These are phyloP conservation scores for Drechslera avenae DNA, from an alignment of 2,329 filamentous ascomycete genomes.

Conservation along the genomic window DNA sequence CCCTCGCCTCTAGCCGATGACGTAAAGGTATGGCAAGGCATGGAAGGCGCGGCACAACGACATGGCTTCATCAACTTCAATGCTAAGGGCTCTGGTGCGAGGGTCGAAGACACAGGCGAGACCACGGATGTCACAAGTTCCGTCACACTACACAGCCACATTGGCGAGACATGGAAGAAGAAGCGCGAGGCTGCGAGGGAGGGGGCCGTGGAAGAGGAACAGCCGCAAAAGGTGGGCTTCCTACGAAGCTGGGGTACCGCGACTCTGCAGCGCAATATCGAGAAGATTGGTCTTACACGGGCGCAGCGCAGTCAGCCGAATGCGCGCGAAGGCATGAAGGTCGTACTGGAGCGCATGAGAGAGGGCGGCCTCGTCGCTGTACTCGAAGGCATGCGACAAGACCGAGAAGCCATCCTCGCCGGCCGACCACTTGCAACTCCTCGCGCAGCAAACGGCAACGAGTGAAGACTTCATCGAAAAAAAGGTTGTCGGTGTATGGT, in stretches of 20 bases:
- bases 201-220: conserved; percentile 51
- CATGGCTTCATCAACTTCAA: conserved; percentile 42
- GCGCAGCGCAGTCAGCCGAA: conserved; percentile 79
- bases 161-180: conserved; percentile 69
- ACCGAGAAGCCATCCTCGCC: conserved; percentile 54
- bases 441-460: conserved; percentile 25
- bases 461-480: conserved; percentile 12
- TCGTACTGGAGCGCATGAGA: conserved; percentile 74
- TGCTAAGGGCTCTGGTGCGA: conserved; percentile 29
- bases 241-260: conserved; percentile 69
- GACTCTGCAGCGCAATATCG: conserved; percentile 78
- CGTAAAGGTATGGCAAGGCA: conserved; percentile 36
- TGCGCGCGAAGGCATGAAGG: conserved; percentile 80
- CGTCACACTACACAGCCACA: conserved; percentile 72
- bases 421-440: conserved; percentile 28
- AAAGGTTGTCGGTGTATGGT: neutral
- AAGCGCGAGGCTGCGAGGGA: conserved; percentile 50
- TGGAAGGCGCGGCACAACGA: conserved; percentile 39
- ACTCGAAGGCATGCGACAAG: conserved; percentile 71
- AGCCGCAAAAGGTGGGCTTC: conserved; percentile 59
- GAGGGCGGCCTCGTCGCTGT: conserved; percentile 70
- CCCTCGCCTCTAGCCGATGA: conserved; percentile 38
- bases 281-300: conserved; percentile 76
- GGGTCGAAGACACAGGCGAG: conserved; percentile 42
- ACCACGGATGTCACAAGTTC: conserved; percentile 73